Conservation (phyloP, 1,284 basidiomycete species). For the Naganishia sp. region DNA sequence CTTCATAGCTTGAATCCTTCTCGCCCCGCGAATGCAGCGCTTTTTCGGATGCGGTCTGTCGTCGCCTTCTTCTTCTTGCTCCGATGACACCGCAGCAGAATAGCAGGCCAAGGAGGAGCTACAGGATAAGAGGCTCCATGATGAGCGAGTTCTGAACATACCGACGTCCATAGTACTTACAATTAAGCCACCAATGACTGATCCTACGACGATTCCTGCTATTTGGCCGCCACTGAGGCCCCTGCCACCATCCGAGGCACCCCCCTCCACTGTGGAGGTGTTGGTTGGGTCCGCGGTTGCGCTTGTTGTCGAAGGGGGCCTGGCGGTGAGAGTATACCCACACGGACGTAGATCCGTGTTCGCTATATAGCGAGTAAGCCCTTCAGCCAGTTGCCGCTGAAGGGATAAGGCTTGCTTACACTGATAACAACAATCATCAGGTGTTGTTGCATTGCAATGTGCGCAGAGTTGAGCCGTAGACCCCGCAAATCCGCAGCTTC, state of each 20-base stretch:
- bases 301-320: constrained; percentile 32
- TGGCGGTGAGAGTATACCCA: constrained; percentile 39
- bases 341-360: constrained; percentile 43
- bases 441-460: constrained; percentile 45
- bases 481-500: constrained; percentile 55
- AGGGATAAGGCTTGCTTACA: constrained; percentile 36
- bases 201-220: constrained; percentile 49
- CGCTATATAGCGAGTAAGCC: constrained; percentile 28
- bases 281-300: constrained; percentile 32
- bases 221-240: constrained; percentile 44
- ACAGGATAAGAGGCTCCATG: constrained; percentile 34
- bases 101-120: constrained; percentile 40
- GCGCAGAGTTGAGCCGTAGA: constrained; percentile 52
- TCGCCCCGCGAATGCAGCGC: constrained; percentile 25
- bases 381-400: background rate
- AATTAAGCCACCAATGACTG: constrained; percentile 46
- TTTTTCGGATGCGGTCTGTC: background rate
- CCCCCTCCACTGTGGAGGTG: constrained; percentile 14
- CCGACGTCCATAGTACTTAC: constrained; percentile 35
- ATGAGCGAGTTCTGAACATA: background rate
- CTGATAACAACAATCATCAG: constrained; percentile 47
- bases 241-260: background rate
- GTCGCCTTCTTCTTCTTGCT: constrained; percentile 15
- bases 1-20: background rate
- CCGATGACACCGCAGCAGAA: constrained; percentile 35